Evolutionary conservation across 805 yeast genomes (phyloP).

Genomic region (Barnettozyma salicaria): DNA sequence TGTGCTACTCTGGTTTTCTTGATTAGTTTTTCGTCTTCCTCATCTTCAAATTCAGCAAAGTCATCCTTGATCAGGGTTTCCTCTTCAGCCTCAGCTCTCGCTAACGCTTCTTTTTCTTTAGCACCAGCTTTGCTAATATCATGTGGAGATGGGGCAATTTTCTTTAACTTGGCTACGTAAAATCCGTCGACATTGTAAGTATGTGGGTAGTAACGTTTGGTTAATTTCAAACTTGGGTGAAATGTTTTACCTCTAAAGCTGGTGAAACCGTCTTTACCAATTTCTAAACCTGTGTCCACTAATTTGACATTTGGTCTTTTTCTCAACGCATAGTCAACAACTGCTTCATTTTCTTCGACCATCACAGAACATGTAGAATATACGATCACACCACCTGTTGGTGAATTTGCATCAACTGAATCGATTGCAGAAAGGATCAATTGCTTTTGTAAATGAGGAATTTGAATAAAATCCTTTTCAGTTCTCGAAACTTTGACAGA

Average conservation of each 20-base stretch:
- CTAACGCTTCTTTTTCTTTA: slow-evolving; percentile 71
- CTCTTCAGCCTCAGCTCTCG: slow-evolving; percentile 72
- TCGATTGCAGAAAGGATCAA: slow-evolving; percentile 90
- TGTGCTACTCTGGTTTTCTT: slow-evolving; percentile 59
- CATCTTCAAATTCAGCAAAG: slow-evolving; percentile 67
- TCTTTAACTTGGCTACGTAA: slow-evolving; percentile 93
- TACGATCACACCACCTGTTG: slow-evolving; percentile 90
- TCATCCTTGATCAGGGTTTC: slow-evolving; percentile 83
- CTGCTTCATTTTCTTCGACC: slow-evolving; percentile 97
- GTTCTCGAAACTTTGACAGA: slow-evolving; percentile 90
- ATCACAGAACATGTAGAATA: slow-evolving; percentile 98
- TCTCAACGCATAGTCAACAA: slow-evolving; percentile 94
- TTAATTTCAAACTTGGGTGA: slow-evolving; percentile 66
- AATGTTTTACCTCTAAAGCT: slow-evolving; percentile 90
- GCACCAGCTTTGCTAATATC: slow-evolving; percentile 86
- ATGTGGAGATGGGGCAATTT: slow-evolving; percentile 79
- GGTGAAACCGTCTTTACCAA: slow-evolving; percentile 95
- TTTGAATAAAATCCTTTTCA: slow-evolving; percentile 92
- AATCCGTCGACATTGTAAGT: slow-evolving; percentile 98
- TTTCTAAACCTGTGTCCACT: slow-evolving; percentile 85
- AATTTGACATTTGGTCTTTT: slow-evolving; percentile 94
- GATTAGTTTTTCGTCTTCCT: slow-evolving; percentile 68
- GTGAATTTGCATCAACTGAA: slow-evolving; percentile 88
- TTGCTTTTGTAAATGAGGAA: slow-evolving; percentile 96
- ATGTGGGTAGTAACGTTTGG: slow-evolving; percentile 97